phyloP scores from a whole-genome alignment of 306 rosid species.

The Medicago lupulina region DNA sequence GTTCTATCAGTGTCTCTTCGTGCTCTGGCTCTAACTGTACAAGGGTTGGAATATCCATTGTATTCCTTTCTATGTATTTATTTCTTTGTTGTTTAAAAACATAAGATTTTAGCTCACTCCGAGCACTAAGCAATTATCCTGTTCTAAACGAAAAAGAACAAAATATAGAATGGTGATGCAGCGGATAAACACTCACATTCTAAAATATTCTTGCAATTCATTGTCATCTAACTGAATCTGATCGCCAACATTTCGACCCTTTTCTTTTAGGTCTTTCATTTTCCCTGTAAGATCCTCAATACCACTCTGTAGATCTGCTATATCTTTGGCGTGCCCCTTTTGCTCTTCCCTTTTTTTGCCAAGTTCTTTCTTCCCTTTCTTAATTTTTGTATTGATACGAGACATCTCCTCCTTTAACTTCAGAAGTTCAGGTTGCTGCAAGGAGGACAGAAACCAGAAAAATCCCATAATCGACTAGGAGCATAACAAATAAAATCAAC shows the following conservation, averaged over 20 bases:
- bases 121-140: conserved; percentile 28
- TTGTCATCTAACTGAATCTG: conserved; percentile 69
- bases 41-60: background rate
- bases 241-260: conserved; percentile 64
- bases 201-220: conserved; percentile 81
- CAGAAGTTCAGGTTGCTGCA: conserved; percentile 96
- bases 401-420: conserved; percentile 93
- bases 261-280: conserved; percentile 70
- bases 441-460: conserved; percentile 40
- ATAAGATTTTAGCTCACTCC: conserved; percentile 30
- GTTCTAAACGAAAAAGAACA: background rate
- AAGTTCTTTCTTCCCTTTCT: conserved; percentile 78
- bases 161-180: background rate
- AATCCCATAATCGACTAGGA: conserved; percentile 17
- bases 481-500: conserved; percentile 26
- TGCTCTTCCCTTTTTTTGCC: conserved; percentile 68
- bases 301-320: conserved; percentile 64
- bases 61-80: background rate
- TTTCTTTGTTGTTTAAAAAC: background rate
- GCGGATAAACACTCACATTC: conserved; percentile 67
- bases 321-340: conserved; percentile 64
- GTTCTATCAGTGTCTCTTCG: background rate
- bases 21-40: background rate
- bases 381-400: conserved; percentile 86
- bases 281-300: conserved; percentile 72